phyloP scores from a whole-genome alignment of 2,329 filamentous ascomycete genomes.

The Ceratocystis smalleyi region DNA sequence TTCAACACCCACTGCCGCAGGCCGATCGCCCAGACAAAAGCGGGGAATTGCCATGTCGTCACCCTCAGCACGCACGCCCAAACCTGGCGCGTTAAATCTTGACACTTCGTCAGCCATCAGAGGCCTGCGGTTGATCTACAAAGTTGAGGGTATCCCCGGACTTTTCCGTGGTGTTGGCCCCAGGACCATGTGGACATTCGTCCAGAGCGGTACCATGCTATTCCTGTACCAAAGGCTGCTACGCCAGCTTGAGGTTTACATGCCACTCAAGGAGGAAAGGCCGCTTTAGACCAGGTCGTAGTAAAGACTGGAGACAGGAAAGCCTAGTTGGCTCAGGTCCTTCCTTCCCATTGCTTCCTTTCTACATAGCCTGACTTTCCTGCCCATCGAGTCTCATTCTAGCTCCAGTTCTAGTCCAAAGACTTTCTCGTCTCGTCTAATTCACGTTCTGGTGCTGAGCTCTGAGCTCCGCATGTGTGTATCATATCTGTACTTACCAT shows the following conservation, averaged over 20 bases:
- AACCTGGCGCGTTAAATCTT: constrained; percentile 62
- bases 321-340: too few relatives aligned
- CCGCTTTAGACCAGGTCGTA: constrained; percentile 11
- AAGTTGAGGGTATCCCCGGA: constrained; percentile 70
- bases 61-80: constrained; percentile 66
- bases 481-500: constrained; percentile 17
- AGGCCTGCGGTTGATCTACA: constrained; percentile 76
- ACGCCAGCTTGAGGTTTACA: constrained; percentile 50
- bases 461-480: constrained; percentile 15
- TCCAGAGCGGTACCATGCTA: constrained; percentile 92
- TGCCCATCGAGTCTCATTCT: neutral
- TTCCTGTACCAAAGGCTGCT: constrained; percentile 85
- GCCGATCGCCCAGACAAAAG: constrained; percentile 32
- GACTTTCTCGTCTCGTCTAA: neutral
- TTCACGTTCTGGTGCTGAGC: neutral
- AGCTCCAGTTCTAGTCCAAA: neutral
- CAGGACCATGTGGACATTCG: constrained; percentile 87
- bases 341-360: too few relatives aligned
- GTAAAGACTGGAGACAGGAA: too few relatives aligned
- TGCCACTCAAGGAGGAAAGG: constrained; percentile 23
- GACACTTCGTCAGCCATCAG: constrained; percentile 81
- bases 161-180: constrained; percentile 94
- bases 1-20: constrained; percentile 15
- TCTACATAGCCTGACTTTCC: constrained; percentile 5
- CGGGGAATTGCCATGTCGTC: constrained; percentile 79